These are phyloP conservation scores for Evernia prunastri DNA, from an alignment of 495 filamentous ascomycete species.

Conservation along the genomic window DNA sequence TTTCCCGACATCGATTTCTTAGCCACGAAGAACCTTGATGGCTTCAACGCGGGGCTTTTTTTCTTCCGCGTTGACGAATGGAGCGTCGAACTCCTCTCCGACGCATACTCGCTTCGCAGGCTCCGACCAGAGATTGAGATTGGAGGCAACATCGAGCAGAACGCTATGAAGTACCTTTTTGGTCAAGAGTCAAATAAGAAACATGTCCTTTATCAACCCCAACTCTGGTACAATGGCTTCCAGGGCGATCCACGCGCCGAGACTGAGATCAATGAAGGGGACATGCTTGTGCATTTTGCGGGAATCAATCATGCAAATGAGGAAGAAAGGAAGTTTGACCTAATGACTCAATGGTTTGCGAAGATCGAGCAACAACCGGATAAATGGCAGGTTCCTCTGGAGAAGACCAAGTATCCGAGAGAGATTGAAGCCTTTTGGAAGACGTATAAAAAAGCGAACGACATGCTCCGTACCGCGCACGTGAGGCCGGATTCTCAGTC, in stretches of 20 bases:
- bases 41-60: conserved; percentile 52
- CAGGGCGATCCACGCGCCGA: background rate
- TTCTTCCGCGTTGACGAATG: conserved; percentile 43
- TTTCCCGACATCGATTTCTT: conserved; percentile 42
- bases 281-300: conserved; percentile 2
- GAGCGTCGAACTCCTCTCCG: conserved; percentile 44
- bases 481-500: background rate
- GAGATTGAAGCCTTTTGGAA: background rate
- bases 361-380: background rate
- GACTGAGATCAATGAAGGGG: background rate
- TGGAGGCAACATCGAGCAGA: background rate
- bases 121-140: conserved; percentile 35
- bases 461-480: background rate
- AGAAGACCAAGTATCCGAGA: background rate
- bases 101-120: conserved; percentile 40
- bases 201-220: background rate
- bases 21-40: conserved; percentile 46
- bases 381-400: background rate
- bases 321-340: background rate
- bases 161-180: background rate
- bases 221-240: background rate
- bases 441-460: background rate
- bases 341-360: background rate
- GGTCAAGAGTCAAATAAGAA: background rate
- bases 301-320: background rate